Conservation (phyloP, 1,284 basidiomycete species). For the Hemileccinum hortonii region DNA sequence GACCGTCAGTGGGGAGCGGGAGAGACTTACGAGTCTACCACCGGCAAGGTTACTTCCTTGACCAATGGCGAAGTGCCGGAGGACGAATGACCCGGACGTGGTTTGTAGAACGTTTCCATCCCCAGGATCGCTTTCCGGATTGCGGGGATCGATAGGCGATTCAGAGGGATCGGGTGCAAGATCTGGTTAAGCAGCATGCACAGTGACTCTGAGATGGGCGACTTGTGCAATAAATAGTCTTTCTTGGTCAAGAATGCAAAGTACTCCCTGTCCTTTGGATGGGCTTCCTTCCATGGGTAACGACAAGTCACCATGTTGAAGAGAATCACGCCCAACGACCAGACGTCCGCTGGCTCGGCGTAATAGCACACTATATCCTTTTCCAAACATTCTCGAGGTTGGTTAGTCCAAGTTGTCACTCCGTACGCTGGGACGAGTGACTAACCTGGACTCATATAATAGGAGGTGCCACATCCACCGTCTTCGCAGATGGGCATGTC, state of each 20-base stretch:
- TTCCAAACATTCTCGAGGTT: constrained; percentile 57
- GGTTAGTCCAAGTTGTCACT: constrained; percentile 8
- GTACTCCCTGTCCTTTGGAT: constrained; percentile 71
- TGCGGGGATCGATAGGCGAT: constrained; percentile 58
- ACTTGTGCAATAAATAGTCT: constrained; percentile 62
- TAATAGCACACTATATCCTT: constrained; percentile 32
- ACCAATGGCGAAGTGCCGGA: constrained; percentile 13
- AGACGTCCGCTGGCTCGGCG: constrained; percentile 44
- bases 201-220: constrained; percentile 65
- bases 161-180: constrained; percentile 52
- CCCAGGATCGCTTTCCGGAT: constrained; percentile 57
- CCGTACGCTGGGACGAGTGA: constrained; percentile 7
- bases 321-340: constrained; percentile 67
- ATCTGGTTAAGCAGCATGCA: constrained; percentile 56
- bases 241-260: constrained; percentile 61
- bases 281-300: constrained; percentile 86
- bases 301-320: constrained; percentile 85
- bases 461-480: constrained; percentile 77
- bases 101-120: constrained; percentile 68
- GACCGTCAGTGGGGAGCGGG: no score
- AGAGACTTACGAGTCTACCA: constrained; percentile 17
- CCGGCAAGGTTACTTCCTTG: neutral
- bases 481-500: constrained; percentile 61
- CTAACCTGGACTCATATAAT: constrained; percentile 80
- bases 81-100: constrained; percentile 34